Evolutionary conservation across 225 moss, liverwort and hornwort species (phyloP).

Genomic region (Anthoceros angustus): DNA sequence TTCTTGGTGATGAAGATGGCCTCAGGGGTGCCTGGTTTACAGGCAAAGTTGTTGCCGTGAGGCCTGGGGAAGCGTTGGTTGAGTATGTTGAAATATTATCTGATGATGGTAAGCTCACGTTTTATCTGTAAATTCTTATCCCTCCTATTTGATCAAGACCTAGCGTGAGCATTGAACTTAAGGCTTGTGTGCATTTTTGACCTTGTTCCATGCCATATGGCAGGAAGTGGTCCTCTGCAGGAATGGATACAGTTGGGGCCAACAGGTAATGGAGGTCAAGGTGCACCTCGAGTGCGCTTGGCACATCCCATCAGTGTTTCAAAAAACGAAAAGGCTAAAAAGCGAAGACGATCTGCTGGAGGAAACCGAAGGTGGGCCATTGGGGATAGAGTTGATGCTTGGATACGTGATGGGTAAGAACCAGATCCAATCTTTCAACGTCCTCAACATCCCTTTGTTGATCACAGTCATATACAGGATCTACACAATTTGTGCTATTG

Average conservation of each 20-base stretch:
- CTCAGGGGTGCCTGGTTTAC: constrained; percentile 49
- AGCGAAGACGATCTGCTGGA: constrained; percentile 38
- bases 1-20: constrained; percentile 42
- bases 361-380: constrained; percentile 49
- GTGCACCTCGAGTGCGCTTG: constrained; percentile 51
- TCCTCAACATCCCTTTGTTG: constrained; percentile 5
- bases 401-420: constrained; percentile 70
- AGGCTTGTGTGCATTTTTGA: neutral
- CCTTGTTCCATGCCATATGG: constrained; percentile 6
- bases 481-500: neutral
- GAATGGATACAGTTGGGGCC: constrained; percentile 79
- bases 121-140: neutral
- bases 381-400: constrained; percentile 86
- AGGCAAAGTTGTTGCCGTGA: constrained; percentile 24
- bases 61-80: constrained; percentile 29
- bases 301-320: constrained; percentile 51
- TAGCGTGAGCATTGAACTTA: neutral
- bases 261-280: constrained; percentile 16
- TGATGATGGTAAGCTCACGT: constrained; percentile 28
- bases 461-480: neutral
- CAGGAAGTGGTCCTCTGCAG: constrained; percentile 35
- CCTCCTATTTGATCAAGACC: too few species aligned
- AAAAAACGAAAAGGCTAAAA: constrained; percentile 54
- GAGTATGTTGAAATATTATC: constrained; percentile 37
- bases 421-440: neutral